Evolutionary conservation across 2,329 filamentous ascomycete species (phyloP), one percentile per base, ranked within the genome.

Genomic region (Rutstroemia sydowiana): DNA sequence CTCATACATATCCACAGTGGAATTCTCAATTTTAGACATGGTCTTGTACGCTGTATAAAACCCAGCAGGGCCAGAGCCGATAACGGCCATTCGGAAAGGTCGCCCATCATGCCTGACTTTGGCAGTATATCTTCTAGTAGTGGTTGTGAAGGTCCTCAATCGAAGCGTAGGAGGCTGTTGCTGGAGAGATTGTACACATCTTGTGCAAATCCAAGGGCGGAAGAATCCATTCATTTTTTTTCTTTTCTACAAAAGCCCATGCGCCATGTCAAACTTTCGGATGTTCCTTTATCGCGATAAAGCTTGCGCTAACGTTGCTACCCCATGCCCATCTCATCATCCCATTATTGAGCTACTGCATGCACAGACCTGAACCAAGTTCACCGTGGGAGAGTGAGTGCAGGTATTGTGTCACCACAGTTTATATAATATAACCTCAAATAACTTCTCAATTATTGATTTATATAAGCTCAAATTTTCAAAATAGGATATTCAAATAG

Each of bases 1-100:
- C 70, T 98, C 93, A 66, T 95, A 98, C 92, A 98, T 97, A 69
- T 97, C 92, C 20, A 98, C 78, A 46, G 79, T 77, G 0, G 85
- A 83, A 65, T 84, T 74, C 20, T 82, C 75, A 34, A 93, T 76
- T 63, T 84, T 88, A 49, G 80, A 79, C 76, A 97, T 84, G 51
- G 95, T 77, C 53, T 90, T 81, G 63, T 93, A 88, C 1, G 93
- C 85, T 0, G 92, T 88, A 67, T 98, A 98, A 73, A 97, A 98
- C 2, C 93, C 93, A 11, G 93, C 93, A 1, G 93, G 93, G 1
- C 93, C 93, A 26, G 93, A 96, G 47, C 92, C 93, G 60, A 97
- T 81, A 57, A 97, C 79, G 54, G 92, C 93, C 68, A 97, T 76
- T 45, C 88, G 86, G 62, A 92, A 82, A 2, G 81, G 79, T 44